Conservation (phyloP, 495 filamentous ascomycete species). For the Paragyromitra xinjiangensis region DNA sequence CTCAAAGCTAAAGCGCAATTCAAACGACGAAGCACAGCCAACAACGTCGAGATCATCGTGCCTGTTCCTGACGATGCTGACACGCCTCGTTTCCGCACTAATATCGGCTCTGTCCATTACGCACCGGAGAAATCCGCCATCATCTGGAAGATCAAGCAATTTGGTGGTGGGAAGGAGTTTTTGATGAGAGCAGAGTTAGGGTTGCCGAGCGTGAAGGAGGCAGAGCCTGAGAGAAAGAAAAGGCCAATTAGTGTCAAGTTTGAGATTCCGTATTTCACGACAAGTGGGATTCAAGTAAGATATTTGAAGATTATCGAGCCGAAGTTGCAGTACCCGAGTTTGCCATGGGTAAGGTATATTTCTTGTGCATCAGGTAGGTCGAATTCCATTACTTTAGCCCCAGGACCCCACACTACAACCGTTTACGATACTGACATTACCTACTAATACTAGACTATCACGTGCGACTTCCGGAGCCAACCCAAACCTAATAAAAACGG, state of each 20-base stretch:
- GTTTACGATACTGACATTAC: conserved; percentile 8
- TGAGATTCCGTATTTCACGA: conserved; percentile 99
- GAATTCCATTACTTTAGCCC: not conserved
- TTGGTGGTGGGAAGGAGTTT: conserved; percentile 97
- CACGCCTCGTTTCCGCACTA: conserved; percentile 94
- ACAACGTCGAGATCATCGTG: conserved; percentile 98
- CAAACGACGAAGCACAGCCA: conserved; percentile 95
- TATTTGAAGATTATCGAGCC: conserved; percentile 99
- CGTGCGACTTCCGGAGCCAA: conserved; percentile 55
- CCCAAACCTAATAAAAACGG: conserved; percentile 47
- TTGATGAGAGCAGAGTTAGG: conserved; percentile 99
- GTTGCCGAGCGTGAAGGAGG: conserved; percentile 91
- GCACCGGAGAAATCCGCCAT: conserved; percentile 97
- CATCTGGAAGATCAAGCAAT: conserved; percentile 99
- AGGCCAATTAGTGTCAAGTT: conserved; percentile 98
- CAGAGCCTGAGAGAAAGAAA: conserved; percentile 94
- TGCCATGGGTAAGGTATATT: conserved; percentile 99
- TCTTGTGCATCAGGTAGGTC: conserved; percentile 56
- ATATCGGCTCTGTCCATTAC: conserved; percentile 98
- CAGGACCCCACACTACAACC: not conserved
- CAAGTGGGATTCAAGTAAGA: conserved; percentile 95
- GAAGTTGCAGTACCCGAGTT: conserved; percentile 98
- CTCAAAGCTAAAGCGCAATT: conserved; percentile 98
- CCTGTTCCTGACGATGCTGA: conserved; percentile 98
- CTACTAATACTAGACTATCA: conserved; percentile 50